Percentiles rank a stretch among this genome's conserved stretches.
Conservation (phyloP, 306 rosid species). For the Pueraria montana region DNA sequence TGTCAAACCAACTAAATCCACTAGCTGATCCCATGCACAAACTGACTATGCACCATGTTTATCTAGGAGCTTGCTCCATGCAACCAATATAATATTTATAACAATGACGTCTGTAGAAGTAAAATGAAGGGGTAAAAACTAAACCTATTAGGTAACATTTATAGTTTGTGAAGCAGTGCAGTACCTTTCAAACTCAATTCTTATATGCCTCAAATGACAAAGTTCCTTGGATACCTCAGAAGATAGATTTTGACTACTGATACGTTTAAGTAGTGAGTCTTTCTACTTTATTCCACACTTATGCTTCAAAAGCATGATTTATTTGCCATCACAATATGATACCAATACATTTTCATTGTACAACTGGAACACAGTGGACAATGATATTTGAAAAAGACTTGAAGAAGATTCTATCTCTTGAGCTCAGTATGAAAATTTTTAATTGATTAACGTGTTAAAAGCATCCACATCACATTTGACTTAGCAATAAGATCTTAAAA, state of each 20-base stretch:
- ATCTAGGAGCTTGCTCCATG: not conserved
- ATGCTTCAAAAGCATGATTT: slow-evolving; percentile 35
- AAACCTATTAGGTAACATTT: not conserved
- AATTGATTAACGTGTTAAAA: slow-evolving; percentile 31
- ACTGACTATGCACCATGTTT: not conserved
- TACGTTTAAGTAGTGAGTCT: not conserved
- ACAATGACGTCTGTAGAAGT: not conserved
- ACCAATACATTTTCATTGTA: slow-evolving; percentile 3
- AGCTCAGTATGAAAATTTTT: slow-evolving; percentile 3
- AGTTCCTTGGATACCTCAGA: not conserved
- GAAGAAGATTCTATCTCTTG: slow-evolving; percentile 14
- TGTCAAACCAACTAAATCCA: slow-evolving; percentile 28
- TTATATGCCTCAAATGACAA: slow-evolving; percentile 21
- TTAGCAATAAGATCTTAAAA: not conserved
- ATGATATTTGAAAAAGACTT: slow-evolving; percentile 37
- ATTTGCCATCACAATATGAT: slow-evolving; percentile 17
- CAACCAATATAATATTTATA: slow-evolving; percentile 14
- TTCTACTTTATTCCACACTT: slow-evolving; percentile 5
- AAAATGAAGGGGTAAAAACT: not conserved
- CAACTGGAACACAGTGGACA: slow-evolving; percentile 5
- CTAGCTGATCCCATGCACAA: not conserved
- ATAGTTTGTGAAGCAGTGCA: slow-evolving; percentile 12
- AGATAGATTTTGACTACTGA: not conserved
- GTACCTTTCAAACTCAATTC: slow-evolving; percentile 4
- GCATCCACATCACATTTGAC: slow-evolving; percentile 44